Evolutionary conservation across 1,284 basidiomycete genomes (phyloP).

Genomic region (Leccinum pseudoinsigne): DNA sequence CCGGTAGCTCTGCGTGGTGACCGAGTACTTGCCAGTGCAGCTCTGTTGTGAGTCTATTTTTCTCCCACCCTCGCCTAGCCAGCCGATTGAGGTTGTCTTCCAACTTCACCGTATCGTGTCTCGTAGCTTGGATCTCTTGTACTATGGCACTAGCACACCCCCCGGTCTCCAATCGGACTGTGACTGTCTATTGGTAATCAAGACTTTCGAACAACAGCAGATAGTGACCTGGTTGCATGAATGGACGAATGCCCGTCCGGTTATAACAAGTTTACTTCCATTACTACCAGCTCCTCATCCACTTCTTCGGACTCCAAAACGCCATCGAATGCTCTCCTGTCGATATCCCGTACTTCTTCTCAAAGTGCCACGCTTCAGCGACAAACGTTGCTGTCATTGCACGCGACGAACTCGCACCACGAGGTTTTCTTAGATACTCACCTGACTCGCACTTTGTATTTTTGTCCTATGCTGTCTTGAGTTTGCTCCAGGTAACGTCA

Average conservation of each 20-base stretch:
- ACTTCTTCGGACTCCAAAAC: constrained; percentile 95
- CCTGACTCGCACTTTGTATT: constrained; percentile 94
- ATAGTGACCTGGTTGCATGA: constrained; percentile 67
- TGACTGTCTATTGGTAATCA: constrained; percentile 84
- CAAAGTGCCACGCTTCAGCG: constrained; percentile 78
- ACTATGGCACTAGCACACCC: constrained; percentile 78
- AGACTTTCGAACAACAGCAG: constrained; percentile 78
- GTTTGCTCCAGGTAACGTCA: constrained; percentile 73
- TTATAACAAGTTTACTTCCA: constrained; percentile 62
- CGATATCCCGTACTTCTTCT: constrained; percentile 87
- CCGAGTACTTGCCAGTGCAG: constrained; percentile 48
- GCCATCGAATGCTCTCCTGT: constrained; percentile 76
- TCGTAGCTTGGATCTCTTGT: constrained; percentile 87
- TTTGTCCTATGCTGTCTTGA: constrained; percentile 86
- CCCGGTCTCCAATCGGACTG: constrained; percentile 87
- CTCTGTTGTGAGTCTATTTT: constrained; percentile 59
- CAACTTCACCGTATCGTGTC: constrained; percentile 85
- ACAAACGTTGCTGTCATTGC: constrained; percentile 67
- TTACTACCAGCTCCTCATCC: constrained; percentile 85
- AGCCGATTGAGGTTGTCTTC: constrained; percentile 7
- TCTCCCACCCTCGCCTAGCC: constrained; percentile 1
- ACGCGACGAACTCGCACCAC: constrained; percentile 75
- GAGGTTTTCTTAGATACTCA: constrained; percentile 79
- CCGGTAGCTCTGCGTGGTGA: constrained; percentile 65
- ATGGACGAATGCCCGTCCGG: constrained; percentile 45